These are phyloP conservation scores for Penicillium vulpinum DNA, from an alignment of 2,329 filamentous ascomycete genomes.

Conservation along the genomic window DNA sequence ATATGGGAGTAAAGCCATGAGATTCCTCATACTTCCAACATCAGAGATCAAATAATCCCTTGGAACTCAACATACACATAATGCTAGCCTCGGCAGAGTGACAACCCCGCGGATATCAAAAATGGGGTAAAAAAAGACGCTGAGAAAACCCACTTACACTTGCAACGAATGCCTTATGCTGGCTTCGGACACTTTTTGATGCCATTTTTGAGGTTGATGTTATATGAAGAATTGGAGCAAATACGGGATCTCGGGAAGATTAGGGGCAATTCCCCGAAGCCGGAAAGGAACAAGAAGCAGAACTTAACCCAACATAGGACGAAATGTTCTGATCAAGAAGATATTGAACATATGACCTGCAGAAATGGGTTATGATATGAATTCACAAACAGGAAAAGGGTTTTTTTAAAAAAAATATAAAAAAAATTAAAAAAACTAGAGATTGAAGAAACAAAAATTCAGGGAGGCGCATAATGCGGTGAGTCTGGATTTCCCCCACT, in stretches of 20 bases:
- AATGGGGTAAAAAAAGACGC: not conserved
- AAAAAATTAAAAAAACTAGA: not conserved
- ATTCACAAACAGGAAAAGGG: not conserved
- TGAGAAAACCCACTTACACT: conserved; percentile 22
- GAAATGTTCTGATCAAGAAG: not conserved
- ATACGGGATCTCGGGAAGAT: conserved; percentile 18
- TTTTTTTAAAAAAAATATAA: conserved; percentile 6
- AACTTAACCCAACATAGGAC: conserved; percentile 13
- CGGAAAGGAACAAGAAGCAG: conserved; percentile 9
- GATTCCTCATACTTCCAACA: not conserved
- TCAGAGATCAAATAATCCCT: not conserved
- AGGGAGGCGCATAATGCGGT: conserved; percentile 19
- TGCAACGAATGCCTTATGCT: conserved; percentile 27
- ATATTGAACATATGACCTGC: not conserved
- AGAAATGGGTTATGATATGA: conserved; percentile 1
- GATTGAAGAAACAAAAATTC: not conserved
- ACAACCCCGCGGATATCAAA: not conserved
- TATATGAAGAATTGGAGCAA: conserved; percentile 4
- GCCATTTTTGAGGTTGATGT: conserved; percentile 19
- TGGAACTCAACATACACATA: not conserved
- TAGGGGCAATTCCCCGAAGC: conserved; percentile 22
- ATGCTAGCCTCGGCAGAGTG: conserved; percentile 1
- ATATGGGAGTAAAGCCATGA: too few relatives aligned
- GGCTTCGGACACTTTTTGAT: conserved; percentile 20
- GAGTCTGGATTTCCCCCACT: conserved; percentile 28